Percentiles rank a stretch among this genome's conserved stretches.
These are phyloP conservation scores for Monilinia vaccinii-corymbosi DNA, from an alignment of 2,329 filamentous ascomycete species.

Conservation along the genomic window DNA sequence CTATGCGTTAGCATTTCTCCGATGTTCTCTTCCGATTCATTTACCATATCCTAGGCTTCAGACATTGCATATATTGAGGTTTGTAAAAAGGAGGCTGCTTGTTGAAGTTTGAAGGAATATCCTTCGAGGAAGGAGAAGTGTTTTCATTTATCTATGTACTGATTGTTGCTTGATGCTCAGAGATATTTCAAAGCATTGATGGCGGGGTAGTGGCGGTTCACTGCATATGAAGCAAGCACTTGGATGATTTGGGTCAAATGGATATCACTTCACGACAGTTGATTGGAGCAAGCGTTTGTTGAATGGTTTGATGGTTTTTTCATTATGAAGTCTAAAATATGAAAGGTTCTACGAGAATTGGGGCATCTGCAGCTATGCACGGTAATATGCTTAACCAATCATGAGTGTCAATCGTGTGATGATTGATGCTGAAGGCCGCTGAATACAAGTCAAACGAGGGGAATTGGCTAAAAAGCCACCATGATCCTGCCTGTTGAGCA, in stretches of 20 bases:
- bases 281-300: not conserved
- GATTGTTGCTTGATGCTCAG: not conserved
- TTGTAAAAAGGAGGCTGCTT: not conserved
- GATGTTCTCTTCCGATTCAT: no score
- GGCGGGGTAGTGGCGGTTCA: not conserved
- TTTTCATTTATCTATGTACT: conserved; percentile 3
- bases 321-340: not conserved
- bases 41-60: not conserved
- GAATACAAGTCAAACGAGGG: not conserved
- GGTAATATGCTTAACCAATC: not conserved
- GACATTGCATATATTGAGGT: not conserved
- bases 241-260: not conserved
- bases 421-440: not conserved
- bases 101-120: not conserved
- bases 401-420: not conserved
- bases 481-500: not conserved
- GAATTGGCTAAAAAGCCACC: not conserved
- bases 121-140: not conserved
- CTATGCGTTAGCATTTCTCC: not conserved
- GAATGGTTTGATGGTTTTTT: not conserved
- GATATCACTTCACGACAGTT: not conserved
- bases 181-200: conserved; percentile 3
- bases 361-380: not conserved
- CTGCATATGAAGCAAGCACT: not conserved
- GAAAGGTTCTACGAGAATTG: not conserved